Evolutionary conservation across 441 rosid genomes (phyloP), one percentile per base, ranked within the genome.

Genomic region (Euphorbia schlechtendalii): DNA sequence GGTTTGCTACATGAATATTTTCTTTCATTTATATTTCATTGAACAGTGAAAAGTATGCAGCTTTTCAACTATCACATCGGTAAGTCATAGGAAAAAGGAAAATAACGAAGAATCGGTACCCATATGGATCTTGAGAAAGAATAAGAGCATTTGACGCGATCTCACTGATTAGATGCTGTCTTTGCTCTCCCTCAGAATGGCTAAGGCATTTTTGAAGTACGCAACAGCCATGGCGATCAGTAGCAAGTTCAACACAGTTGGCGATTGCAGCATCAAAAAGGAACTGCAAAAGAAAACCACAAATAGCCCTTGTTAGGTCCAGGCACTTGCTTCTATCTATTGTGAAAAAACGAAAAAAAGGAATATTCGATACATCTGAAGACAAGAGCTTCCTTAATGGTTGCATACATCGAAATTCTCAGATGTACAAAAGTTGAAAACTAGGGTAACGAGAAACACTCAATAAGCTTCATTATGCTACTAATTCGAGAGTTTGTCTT

Each of bases 161-260:
- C 79, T 82, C 82, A 24, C 72, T 66, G 70, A 89, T 82, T 67
- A 91, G 69, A 27, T 52, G 77, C n/a, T 67, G 64, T 36, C 77
- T 81, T 69, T 83, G 80, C 75, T 83, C 86, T 1, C 83, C 96
- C 65, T 78, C 78, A 5, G 78, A 81, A 73, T 82, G 76, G 54
- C 71, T 65, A 66, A 91, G 83, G 78, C 90, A 88, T 76, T 85
- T 87, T 83, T 91, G 96, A 71, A 86, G 89, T 20, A 88, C 92
- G 63, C 92, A 86, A 63, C 97, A 88, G 60, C 96, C 96, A 78
- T 91, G 94, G 59, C 86, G 75, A 70, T 88, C 92, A 46, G 85
- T 84, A 58, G 96, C 94, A 58, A 88, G 80, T 66, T 91, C 94
- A 51, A 88, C 76, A 75, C 90, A 86, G 71, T 88, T 80, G 54